Evolutionary conservation across 495 filamentous ascomycete genomes (phyloP).

Genomic region (Saxophila tyrrhenica): DNA sequence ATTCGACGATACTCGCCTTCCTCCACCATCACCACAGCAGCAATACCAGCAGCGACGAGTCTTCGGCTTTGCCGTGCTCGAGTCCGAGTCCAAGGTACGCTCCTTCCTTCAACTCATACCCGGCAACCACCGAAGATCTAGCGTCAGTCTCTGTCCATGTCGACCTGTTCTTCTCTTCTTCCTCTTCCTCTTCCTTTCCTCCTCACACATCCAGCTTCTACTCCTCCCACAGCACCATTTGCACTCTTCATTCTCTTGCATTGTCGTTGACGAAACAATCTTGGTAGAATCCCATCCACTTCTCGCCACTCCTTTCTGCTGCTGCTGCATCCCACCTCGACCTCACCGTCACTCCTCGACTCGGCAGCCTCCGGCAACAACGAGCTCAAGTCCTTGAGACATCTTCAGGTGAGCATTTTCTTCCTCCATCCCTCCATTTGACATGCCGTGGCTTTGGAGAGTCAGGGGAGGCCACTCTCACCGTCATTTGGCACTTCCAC

Average conservation of each 20-base stretch:
- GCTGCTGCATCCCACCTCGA: slow-evolving; percentile 8
- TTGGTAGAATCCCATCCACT: slow-evolving; percentile 12
- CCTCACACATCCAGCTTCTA: slow-evolving; percentile 16
- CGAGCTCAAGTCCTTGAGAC: slow-evolving; percentile 1
- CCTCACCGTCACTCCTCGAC: slow-evolving; percentile 6
- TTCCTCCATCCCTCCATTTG: not conserved
- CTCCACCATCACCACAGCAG: not conserved
- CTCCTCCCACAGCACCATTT: slow-evolving; percentile 11
- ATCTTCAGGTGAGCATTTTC: slow-evolving; percentile 3
- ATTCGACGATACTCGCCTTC: slow-evolving; percentile 2
- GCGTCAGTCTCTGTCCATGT: not conserved
- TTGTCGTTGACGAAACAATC: slow-evolving; percentile 12
- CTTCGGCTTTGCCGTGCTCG: not conserved
- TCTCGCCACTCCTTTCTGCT: slow-evolving; percentile 17
- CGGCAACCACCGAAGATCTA: not conserved
- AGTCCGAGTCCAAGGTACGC: not conserved
- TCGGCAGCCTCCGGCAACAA: slow-evolving; percentile 2
- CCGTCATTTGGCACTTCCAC: not conserved
- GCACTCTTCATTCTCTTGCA: slow-evolving; percentile 18
- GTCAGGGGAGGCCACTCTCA: not conserved
- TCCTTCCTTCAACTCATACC: not conserved
- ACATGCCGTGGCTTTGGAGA: not conserved
- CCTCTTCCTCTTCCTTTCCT: slow-evolving; percentile 21
- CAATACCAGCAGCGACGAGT: not conserved
- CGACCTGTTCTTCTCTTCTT: not conserved